These are phyloP conservation scores for Recurvomyces mirabilis DNA, from an alignment of 495 filamentous ascomycete genomes.

Conservation along the genomic window DNA sequence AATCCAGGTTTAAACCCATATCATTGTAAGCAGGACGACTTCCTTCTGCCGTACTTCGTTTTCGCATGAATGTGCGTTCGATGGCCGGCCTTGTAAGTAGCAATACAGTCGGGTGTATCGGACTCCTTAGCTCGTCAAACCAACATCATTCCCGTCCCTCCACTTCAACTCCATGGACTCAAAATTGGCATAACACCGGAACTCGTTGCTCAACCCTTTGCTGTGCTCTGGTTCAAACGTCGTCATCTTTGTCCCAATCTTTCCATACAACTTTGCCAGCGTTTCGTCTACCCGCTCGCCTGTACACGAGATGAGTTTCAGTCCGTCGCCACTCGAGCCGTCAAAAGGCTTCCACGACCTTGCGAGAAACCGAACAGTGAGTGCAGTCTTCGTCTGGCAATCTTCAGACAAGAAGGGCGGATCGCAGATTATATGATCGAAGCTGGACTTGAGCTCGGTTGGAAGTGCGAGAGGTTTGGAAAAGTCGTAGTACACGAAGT, in stretches of 20 bases:
- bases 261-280: slow-evolving; percentile 29
- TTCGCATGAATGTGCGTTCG: neutral
- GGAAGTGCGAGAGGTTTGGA: slow-evolving; percentile 52
- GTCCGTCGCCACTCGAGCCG: neutral
- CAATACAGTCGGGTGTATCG: no score
- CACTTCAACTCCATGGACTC: slow-evolving; percentile 46
- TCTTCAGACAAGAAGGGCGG: slow-evolving; percentile 70
- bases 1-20: no score
- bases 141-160: no score
- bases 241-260: slow-evolving; percentile 41
- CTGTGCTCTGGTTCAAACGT: slow-evolving; percentile 52
- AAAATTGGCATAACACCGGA: slow-evolving; percentile 66
- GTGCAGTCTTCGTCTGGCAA: slow-evolving; percentile 70
- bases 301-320: slow-evolving; percentile 30
- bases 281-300: slow-evolving; percentile 31
- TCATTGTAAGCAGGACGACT: no score
- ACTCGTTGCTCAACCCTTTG: slow-evolving; percentile 63
- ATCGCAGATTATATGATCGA: slow-evolving; percentile 59
- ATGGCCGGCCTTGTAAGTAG: no score
- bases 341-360: slow-evolving; percentile 28
- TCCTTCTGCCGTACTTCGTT: no score
- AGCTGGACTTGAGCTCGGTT: slow-evolving; percentile 46
- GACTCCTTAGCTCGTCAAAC: no score
- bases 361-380: slow-evolving; percentile 60
- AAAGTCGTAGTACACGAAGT: slow-evolving; percentile 66